phyloP scores from a whole-genome alignment of 352 stramenopile genomes.

The Phytopythium montanum region DNA sequence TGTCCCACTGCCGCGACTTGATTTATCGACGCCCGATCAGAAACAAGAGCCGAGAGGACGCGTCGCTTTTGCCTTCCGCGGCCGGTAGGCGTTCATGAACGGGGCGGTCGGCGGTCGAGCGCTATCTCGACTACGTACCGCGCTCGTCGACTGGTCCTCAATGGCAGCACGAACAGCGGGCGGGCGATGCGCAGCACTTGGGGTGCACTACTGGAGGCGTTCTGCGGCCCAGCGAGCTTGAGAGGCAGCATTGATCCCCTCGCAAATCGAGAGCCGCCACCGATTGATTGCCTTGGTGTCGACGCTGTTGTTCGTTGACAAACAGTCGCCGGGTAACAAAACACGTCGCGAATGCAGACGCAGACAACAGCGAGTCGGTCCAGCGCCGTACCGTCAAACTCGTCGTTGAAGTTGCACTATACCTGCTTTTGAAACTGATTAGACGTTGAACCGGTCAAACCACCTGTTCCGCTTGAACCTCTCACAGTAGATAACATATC shows the following conservation, averaged over 20 bases:
- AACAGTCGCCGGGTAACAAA: neutral
- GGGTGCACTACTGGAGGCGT: neutral
- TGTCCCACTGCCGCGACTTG: neutral
- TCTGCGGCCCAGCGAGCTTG: neutral
- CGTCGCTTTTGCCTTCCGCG: neutral
- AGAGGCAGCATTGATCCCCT: neutral
- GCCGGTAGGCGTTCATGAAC: neutral
- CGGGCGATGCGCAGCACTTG: neutral
- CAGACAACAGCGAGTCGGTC: neutral
- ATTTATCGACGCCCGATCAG: neutral
- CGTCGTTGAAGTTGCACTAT: neutral
- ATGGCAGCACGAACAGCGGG: neutral
- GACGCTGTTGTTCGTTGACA: neutral
- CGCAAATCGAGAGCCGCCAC: neutral
- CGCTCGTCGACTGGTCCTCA: neutral
- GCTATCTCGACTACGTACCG: too few relatives aligned
- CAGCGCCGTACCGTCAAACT: neutral
- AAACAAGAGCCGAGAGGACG: neutral
- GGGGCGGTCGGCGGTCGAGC: neutral
- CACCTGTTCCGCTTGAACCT: too few relatives aligned
- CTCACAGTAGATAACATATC: too few relatives aligned
- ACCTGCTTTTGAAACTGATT: slow-evolving; percentile 1
- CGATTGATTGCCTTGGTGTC: neutral
- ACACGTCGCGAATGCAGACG: neutral
- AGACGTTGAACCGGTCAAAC: slow-evolving; percentile 4